A percentile compares a stretch with the other conserved stretches of the same genome.
Evolutionary conservation across 2,329 filamentous ascomycete species (phyloP).

Genomic region (Calonectria pseudoturangicola): DNA sequence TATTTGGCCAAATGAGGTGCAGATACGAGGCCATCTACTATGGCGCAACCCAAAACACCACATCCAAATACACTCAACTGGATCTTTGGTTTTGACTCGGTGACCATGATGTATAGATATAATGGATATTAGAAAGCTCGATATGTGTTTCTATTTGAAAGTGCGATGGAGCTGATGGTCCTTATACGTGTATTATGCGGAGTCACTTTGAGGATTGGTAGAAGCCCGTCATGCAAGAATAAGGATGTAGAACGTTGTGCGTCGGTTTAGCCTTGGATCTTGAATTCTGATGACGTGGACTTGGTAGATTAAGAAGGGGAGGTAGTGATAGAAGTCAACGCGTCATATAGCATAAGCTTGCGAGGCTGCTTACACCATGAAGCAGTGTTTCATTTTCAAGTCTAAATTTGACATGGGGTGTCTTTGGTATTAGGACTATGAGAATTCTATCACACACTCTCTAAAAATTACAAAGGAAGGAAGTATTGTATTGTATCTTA

Average conservation of each 20-base stretch:
- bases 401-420: no score
- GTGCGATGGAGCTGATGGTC: not conserved
- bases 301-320: not conserved
- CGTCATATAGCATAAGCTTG: not conserved
- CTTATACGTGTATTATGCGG: not conserved
- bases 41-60: not conserved
- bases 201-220: no score
- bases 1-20: not conserved
- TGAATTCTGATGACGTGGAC: not conserved
- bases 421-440: no score
- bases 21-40: slow-evolving; percentile 7
- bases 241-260: no score
- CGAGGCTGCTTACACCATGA: not conserved
- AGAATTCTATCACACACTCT: no score
- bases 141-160: not conserved
- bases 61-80: slow-evolving; percentile 7
- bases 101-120: not conserved
- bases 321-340: not conserved
- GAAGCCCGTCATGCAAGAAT: no score
- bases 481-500: no score
- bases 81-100: not conserved
- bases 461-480: no score
- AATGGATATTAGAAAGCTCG: not conserved
- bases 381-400: not conserved
- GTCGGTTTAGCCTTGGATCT: not conserved